phyloP scores from a whole-genome alignment of 2,329 filamentous ascomycete species.

The Aspergillus ochraceoroseus region DNA sequence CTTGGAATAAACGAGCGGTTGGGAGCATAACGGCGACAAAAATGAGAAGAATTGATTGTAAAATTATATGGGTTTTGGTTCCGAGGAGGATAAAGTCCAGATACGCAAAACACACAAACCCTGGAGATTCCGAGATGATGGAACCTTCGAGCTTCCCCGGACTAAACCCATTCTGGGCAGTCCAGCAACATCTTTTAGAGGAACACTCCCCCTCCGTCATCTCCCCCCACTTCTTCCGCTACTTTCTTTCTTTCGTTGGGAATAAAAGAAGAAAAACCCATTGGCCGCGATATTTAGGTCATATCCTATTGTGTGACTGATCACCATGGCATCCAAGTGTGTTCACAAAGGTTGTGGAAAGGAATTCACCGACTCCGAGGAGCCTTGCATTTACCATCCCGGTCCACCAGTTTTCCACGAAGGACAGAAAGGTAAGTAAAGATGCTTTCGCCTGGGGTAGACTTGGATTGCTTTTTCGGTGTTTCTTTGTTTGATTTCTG shows the following conservation, averaged over 20 bases:
- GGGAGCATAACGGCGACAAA: slow-evolving; percentile 25
- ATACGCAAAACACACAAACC: background rate
- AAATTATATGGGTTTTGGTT: background rate
- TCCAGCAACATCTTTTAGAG: slow-evolving; percentile 9
- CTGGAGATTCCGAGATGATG: slow-evolving; percentile 21
- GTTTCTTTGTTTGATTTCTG: background rate
- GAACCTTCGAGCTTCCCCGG: slow-evolving; percentile 40
- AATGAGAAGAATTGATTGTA: background rate
- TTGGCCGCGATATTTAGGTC: background rate
- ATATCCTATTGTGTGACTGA: background rate
- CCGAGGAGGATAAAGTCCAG: too few relatives aligned
- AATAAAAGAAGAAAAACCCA: background rate
- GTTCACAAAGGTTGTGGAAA: slow-evolving; percentile 96
- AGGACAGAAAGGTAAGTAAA: slow-evolving; percentile 84
- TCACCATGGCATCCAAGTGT: slow-evolving; percentile 60
- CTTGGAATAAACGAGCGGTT: slow-evolving; percentile 31
- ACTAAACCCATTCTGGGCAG: slow-evolving; percentile 33
- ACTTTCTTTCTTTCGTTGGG: background rate
- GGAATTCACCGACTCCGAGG: slow-evolving; percentile 71
- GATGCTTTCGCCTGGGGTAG: slow-evolving; percentile 21
- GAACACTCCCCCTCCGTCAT: slow-evolving; percentile 9
- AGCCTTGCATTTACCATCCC: slow-evolving; percentile 86
- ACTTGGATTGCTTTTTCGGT: slow-evolving; percentile 2
- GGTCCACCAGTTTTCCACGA: slow-evolving; percentile 94
- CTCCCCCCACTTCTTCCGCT: slow-evolving; percentile 2